Base-by-base conservation (phyloP, 1,284 basidiomycete species). In the Sanghuangporus baumii region DNA sequence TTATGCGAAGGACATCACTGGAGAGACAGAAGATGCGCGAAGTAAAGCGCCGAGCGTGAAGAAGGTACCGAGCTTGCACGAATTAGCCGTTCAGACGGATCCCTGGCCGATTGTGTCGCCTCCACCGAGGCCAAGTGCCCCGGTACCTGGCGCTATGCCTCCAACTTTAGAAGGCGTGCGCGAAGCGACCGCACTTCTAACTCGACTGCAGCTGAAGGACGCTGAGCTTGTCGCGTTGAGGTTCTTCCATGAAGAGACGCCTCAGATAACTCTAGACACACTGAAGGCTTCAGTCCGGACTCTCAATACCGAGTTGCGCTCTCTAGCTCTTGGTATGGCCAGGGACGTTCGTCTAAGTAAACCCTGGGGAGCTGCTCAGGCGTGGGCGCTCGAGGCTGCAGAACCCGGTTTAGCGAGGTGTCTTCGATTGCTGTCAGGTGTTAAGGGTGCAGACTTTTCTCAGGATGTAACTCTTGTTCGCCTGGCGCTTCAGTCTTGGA, bases 401-500 rank as follows among this genome's bases (percentile, higher is more conserved):
- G 74, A 76, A 60, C 69, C 69, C 55, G 73, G 74, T 48, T 66
- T 75, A 43, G 69, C 74, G 41, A 65, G 69, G 48, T 59, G 72
- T 72, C 34, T 67, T 73, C 3, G 74, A 73, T 7, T 69, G 67
- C 43, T 71, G 66, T 56, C 71, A 73, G 71, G 66, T 73, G 51
- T 69, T 74, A 55, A 70, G 64, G 62, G 68, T 61, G 55, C 72
- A 34, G 70, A 74, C 59, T 74, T 75, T 47, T 69, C 70, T 9
- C 65, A 65, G 16, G 75, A 77, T 62, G 73, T 75, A 36, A 76
- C 73, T 23, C 67, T 77, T 26, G 72, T 78, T 8, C 75, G 76
- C 64, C 73, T 76, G 60, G 76, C 76, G 8, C 66, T 78, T 48
- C 76, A 78, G 66, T 74, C 75, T 14, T 77, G 75, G 75, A 69